Evolutionary conservation across 2,329 filamentous ascomycete species (phyloP), one percentile per base, ranked within the genome.

Genomic region (Fusarium udum): DNA sequence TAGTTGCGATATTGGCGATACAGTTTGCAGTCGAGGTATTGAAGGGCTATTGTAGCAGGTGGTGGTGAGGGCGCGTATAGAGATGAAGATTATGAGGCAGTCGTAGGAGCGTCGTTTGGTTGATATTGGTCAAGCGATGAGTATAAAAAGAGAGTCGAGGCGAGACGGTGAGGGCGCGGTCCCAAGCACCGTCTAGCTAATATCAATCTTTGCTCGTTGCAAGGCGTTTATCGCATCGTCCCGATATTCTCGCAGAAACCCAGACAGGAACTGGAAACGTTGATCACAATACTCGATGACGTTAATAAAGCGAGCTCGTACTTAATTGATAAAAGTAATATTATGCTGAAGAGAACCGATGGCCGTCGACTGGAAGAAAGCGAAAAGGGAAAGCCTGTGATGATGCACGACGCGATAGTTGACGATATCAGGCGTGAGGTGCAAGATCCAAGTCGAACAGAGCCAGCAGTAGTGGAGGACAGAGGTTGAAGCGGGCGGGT

Each of bases 201-300:
- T 75, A 61, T 77, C 74, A 58, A 69, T 58, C 69, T 69, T 75
- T 65, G 62, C 75, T 72, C 48, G 63, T 67, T 36, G 65, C 59
- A 46, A 64, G 61, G 67, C 66, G 67, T 64, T 59, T 78, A 78
- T 78, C 73, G 77, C 77, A 78, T 78, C 64, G 74, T 78, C 77
- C 76, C 67, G 65, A 75, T 72, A 67, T 51, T 58, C 62, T 76
- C 57, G 67, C 45, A 67, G 71, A 61, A 61, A 67, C 62, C 56
- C 57, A 63, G 65, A 55, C 57, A 64, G 65, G 61, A 68, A 67
- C 71, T 58, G 67, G 67, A 62, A 61, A 51, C 56, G 61, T 67
- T 65, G 67, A 64, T 70, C 61, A 75, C 55, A 53, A 46, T 62
- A 31, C 46, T 64, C 61, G 48, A 73, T 72, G 72, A 64, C 72